Evolutionary conservation across 345 rosid species (phyloP), one percentile per base, ranked within the genome.

Genomic region (Hibiscus mutabilis): DNA sequence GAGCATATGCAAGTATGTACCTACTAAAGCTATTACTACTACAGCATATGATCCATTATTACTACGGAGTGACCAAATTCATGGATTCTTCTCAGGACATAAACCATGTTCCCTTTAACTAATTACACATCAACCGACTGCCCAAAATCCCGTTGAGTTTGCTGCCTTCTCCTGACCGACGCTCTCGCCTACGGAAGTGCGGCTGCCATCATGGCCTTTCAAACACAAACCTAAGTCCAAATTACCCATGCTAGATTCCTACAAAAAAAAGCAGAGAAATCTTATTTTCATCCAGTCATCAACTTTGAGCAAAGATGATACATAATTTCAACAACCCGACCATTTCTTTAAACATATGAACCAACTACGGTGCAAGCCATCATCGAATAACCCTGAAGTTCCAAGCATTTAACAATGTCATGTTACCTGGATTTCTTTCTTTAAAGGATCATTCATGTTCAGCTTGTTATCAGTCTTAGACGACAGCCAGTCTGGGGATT

Each of bases 191-290:
- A 44, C 55, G 1, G 81, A 74, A 51, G 72, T 73, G 0, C 13
- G 46, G 19, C 82, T 82, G 21, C 37, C 74, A 14, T 66, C 60
- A 21, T 71, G 79, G 46, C 89, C 88, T 66, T 89, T 82, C 82
- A 86, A 74, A 77, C 86, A 74, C 77, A 89, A 78, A 11, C 80
- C 91, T 60, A 91, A 62, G 65, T 85, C 90, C 84, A 88, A 68
- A 24, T 69, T 76, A 12, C 86, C 78, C 60, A 73, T 62, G 74
- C 74, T 78, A 12, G 82, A 78, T 55, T 85, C 85, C 97, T 91
- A 80, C 83, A 87, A 58, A 21, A 37, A 37, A 6, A 19, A 2
- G 6, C 51, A 44, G 46, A 47, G 8, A 68, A 51, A 29, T 51
- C 24, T 29, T 9, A 33, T 33, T 1, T 14, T 53, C 27, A 21